Evolutionary conservation across 2,329 filamentous ascomycete genomes (phyloP), one percentile per base, ranked within the genome.

Genomic region (Kalmusia sp.): DNA sequence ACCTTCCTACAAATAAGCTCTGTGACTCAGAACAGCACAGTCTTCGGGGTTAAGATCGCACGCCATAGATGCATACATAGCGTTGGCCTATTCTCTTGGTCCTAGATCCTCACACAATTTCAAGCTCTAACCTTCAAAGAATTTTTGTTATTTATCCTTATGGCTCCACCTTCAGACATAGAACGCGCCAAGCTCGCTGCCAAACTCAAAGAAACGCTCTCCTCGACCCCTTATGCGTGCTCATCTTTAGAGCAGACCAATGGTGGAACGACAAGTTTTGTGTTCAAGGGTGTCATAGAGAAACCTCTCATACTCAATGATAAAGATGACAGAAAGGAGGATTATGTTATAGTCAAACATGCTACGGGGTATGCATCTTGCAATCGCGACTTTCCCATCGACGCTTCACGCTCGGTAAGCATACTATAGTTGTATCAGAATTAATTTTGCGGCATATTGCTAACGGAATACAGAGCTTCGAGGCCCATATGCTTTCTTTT

Each of bases 251-350:
- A 17, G 6, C 15, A 34, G 11, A 24, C 53, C n/a, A 39, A 17
- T 7, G 50, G 45, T n/a, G 50, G 54, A 21, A 56, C 49, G 6
- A 50, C 54, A 9, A 52, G 44, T 25, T 56, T 52, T 46, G 49
- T 52, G 17, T 56, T 56, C 25, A 39, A 30, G 1, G 49, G 49
- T 6, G 14, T 12, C 4, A 27, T 53, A 2, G n/a, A 17, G 15
- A 9, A 44, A 27, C 53, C 53, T 14, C 22, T 25, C 7, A 22
- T 11, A 6, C 11, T 14, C 19, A 22, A 25, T 8, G 11, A 2
- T 22, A 21, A 30, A n/a, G 14, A 30, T 1, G 8, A 17, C 3
- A n/a, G 6, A 34, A 33, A 6, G 15, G 30, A 37, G 19, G 25
- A 27, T 9, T 44, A 17, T 15, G 45, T 50, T 15, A 51, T 56